Conservation (phyloP, 768 basidiomycete genomes). For the Austroboletus eburneus region DNA sequence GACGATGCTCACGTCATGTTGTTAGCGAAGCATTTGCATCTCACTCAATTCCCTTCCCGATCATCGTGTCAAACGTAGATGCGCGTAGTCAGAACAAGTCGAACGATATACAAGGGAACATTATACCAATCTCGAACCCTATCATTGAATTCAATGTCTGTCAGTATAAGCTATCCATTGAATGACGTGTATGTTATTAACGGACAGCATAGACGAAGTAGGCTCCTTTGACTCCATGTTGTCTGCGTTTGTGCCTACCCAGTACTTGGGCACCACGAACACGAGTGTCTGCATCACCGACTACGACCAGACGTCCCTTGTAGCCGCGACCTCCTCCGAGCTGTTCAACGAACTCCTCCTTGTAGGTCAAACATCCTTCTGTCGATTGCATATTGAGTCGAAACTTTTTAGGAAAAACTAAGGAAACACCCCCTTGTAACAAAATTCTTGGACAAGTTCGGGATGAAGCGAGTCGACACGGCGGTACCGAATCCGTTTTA, state of each 20-base stretch:
- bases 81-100: constrained; percentile 25
- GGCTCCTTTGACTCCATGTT: constrained; percentile 41
- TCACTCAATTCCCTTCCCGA: constrained; percentile 37
- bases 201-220: constrained; percentile 30
- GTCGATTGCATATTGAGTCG: constrained; percentile 14
- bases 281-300: constrained; percentile 30
- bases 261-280: constrained; percentile 42
- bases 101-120: constrained; percentile 16
- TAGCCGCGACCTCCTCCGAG: constrained; percentile 40
- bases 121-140: constrained; percentile 30
- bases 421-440: background rate
- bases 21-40: constrained; percentile 31
- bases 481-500: constrained; percentile 37
- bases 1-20: constrained; percentile 1
- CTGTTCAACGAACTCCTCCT: constrained; percentile 30
- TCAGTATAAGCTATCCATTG: constrained; percentile 9
- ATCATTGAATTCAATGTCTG: constrained; percentile 36
- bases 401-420: background rate
- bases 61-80: constrained; percentile 29
- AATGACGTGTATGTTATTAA: background rate
- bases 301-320: constrained; percentile 33
- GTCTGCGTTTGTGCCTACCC: constrained; percentile 43
- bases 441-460: background rate
- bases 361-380: no score
- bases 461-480: constrained; percentile 29